Evolutionary conservation across 306 rosid species (phyloP).

Genomic region (Acmispon strigosus): DNA sequence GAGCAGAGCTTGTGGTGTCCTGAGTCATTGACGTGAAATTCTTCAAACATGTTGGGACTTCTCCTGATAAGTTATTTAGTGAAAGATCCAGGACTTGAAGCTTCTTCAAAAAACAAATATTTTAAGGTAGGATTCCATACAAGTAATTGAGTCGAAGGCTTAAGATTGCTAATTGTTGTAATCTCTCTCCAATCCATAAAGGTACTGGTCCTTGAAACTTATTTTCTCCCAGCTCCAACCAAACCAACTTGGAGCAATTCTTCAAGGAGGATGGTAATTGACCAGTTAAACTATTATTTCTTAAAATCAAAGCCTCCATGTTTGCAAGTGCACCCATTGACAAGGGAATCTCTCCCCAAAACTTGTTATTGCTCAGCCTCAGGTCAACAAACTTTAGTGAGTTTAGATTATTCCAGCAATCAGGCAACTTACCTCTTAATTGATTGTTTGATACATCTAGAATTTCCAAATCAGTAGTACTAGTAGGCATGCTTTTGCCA

Average conservation of each 20-base stretch:
- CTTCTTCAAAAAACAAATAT: not conserved
- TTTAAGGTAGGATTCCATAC: not conserved
- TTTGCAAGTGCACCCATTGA: not conserved
- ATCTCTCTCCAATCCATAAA: conserved; percentile 8
- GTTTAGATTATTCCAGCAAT: not conserved
- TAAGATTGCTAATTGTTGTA: not conserved
- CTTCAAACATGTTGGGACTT: not conserved
- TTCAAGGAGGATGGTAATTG: not conserved
- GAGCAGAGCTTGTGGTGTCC: not conserved
- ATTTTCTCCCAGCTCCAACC: not conserved
- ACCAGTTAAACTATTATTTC: not conserved
- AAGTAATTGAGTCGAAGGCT: not conserved
- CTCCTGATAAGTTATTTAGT: not conserved
- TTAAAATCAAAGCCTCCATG: not conserved
- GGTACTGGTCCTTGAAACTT: conserved; percentile 8
- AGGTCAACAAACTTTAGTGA: not conserved
- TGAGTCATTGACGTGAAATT: not conserved
- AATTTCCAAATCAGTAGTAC: not conserved
- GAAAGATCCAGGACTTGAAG: not conserved
- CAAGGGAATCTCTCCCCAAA: not conserved
- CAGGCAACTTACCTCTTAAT: not conserved
- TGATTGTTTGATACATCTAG: not conserved
- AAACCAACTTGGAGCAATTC: not conserved
- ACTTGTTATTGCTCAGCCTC: not conserved
- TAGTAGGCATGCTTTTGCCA: not conserved